Base-by-base conservation (phyloP, 2,329 filamentous ascomycete genomes). In the Xenoacremonium recifei region DNA sequence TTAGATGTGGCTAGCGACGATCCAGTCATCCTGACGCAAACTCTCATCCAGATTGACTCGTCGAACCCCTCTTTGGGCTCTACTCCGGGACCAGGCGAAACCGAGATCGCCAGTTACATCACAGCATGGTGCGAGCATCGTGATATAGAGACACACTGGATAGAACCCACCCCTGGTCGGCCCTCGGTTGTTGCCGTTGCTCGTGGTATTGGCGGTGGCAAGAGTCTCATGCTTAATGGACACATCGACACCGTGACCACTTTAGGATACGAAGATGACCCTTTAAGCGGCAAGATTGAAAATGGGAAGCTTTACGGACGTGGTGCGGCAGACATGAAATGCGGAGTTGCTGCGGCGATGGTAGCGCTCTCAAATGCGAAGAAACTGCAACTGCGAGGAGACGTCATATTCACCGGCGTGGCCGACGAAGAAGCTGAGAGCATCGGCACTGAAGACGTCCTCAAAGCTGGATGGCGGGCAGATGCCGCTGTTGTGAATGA, bases 201-300 rank as follows among this genome's bases (percentile, higher is more conserved):
- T 1, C 66, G 68, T 3, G 76, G 76, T 2, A 62, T 58, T 1
- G 73, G 74, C 0, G 66, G 62, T 1, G 75, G 73, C 5, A 71
- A 70, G 42, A 71, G 59, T 2, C 51, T 78, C 5, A 76, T 78
- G 68, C 59, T 79, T 30, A 77, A 78, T 18, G 74, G 75, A 0
- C 75, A 79, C 44, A 65, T 72, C 1, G 75, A 79, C 39, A 79
- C 75, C 0, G 75, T 78, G 5, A 77, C 68, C 5, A 49, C 71
- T 0, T 50, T 61, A 5, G 72, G 71, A 3, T 77, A 78, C 42
- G 68, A 70, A 1, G 62, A 59, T 2, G 65, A 77, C 29, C 62
- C 73, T 0, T 52, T 78, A 1, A 68, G 67, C 9, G 75, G 74
- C 3, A 48, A 61, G 6, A 55, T 71, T 5, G 55, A 60, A 3